These are phyloP conservation scores for Seiridium unicorne DNA, from an alignment of 2,329 filamentous ascomycete genomes.

Conservation along the genomic window DNA sequence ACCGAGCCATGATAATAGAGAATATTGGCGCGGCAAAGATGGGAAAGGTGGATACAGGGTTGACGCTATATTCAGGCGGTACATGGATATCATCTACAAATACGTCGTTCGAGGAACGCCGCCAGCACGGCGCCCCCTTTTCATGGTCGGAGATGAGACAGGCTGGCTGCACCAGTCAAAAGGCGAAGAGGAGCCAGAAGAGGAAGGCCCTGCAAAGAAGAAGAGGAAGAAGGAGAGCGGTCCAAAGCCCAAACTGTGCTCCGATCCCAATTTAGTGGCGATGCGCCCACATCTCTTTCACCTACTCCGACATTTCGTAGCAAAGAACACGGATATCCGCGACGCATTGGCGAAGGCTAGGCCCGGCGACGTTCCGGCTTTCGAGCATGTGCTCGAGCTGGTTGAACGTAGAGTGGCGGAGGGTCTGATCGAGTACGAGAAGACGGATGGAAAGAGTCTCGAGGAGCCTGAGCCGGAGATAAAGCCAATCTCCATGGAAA, in stretches of 20 bases:
- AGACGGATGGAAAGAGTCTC: constrained; percentile 47
- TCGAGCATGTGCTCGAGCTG: constrained; percentile 72
- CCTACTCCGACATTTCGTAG: constrained; percentile 78
- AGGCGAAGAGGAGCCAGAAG: constrained; percentile 26
- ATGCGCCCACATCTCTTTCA: constrained; percentile 95
- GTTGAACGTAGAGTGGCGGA: constrained; percentile 74
- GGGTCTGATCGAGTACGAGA: constrained; percentile 68
- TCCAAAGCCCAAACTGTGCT: constrained; percentile 41
- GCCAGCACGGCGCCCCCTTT: constrained; percentile 70
- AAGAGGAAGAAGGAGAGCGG: constrained; percentile 46
- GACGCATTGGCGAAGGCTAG: constrained; percentile 73
- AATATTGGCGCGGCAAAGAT: constrained; percentile 82
- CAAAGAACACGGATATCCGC: constrained; percentile 77
- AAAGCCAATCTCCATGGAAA: constrained; percentile 20
- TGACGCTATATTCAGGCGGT: constrained; percentile 83
- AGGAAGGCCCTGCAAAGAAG: constrained; percentile 39
- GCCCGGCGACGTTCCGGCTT: constrained; percentile 70
- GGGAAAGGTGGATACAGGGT: constrained; percentile 84
- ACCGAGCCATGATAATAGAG: constrained; percentile 63
- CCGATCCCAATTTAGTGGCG: constrained; percentile 65
- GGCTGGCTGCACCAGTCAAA: constrained; percentile 40
- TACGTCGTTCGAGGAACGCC: constrained; percentile 67
- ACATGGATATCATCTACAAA: constrained; percentile 85
- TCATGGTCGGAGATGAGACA: constrained; percentile 59
- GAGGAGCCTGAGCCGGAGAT: constrained; percentile 29